Percentiles rank a stretch among this genome's conserved stretches.
Evolutionary conservation across 176 grass and related monocot genomes (phyloP).

Genomic region (Aechmea fasciata): DNA sequence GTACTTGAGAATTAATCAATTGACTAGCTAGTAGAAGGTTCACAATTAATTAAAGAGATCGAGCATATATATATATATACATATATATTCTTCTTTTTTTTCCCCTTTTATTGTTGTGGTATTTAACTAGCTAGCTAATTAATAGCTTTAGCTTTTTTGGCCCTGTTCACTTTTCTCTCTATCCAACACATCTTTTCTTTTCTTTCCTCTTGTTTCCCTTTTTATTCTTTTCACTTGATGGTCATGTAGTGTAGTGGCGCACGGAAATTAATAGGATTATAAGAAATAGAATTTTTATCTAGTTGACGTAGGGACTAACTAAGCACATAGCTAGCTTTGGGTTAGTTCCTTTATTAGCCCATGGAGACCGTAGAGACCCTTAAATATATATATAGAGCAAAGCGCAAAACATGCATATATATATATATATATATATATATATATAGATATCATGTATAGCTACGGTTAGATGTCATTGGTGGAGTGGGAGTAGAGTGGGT

Average conservation of each 20-base stretch:
- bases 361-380: background rate
- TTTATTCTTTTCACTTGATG: too few relatives aligned
- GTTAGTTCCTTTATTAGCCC: constrained; percentile 1
- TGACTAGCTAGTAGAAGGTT: background rate
- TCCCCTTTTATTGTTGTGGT: background rate
- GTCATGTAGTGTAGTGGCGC: too few relatives aligned
- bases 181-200: too few relatives aligned
- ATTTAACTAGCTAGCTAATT: background rate
- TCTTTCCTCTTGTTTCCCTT: too few relatives aligned
- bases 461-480: constrained; percentile 3
- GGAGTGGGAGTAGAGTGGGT: background rate
- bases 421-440: too few relatives aligned
- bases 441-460: background rate
- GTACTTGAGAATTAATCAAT: constrained; percentile 13
- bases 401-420: too few relatives aligned
- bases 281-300: background rate
- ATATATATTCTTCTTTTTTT: background rate
- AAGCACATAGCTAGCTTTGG: constrained; percentile 1
- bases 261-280: too few relatives aligned
- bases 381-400: too few relatives aligned
- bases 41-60: too few relatives aligned
- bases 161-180: too few relatives aligned
- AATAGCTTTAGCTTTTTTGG: too few relatives aligned
- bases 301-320: background rate
- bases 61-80: background rate